A percentile compares a stretch with the other conserved stretches of the same genome.
Evolutionary conservation across 257 asterid genomes (phyloP).

Genomic region (Henckelia pumila): DNA sequence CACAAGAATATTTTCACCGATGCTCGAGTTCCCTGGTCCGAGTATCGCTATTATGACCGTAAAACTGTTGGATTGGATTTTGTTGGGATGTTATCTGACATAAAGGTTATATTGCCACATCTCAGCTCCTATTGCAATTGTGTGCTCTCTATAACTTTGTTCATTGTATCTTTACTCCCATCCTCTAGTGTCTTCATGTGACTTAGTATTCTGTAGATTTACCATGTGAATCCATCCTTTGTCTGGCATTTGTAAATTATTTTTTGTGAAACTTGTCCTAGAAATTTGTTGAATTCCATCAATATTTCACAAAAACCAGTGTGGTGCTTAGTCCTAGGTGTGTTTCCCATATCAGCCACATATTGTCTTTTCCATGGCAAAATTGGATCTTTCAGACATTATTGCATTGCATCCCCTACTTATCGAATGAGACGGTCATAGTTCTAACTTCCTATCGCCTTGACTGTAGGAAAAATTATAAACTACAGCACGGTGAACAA

Average conservation of each 20-base stretch:
- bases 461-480: neutral
- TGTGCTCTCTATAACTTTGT: slow-evolving; percentile 2
- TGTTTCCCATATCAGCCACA: neutral
- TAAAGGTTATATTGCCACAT: slow-evolving; percentile 56
- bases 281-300: slow-evolving; percentile 17
- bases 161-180: slow-evolving; percentile 6
- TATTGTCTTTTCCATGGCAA: neutral
- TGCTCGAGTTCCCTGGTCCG: slow-evolving; percentile 95
- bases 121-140: slow-evolving; percentile 13
- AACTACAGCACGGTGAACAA: neutral
- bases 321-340: neutral
- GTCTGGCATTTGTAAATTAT: slow-evolving; percentile 14
- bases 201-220: neutral
- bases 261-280: slow-evolving; percentile 10
- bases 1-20: slow-evolving; percentile 38
- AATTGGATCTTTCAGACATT: neutral
- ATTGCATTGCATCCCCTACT: neutral
- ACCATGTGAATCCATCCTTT: slow-evolving; percentile 11
- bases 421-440: neutral
- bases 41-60: slow-evolving; percentile 90
- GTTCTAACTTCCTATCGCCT: neutral
- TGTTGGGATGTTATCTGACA: slow-evolving; percentile 93
- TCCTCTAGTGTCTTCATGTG: slow-evolving; percentile 1
- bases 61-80: slow-evolving; percentile 93
- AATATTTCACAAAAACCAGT: neutral